Evolutionary conservation across 2,329 filamentous ascomycete species (phyloP), one percentile per base, ranked within the genome.

Genomic region (Leptoxyphium fumago): DNA sequence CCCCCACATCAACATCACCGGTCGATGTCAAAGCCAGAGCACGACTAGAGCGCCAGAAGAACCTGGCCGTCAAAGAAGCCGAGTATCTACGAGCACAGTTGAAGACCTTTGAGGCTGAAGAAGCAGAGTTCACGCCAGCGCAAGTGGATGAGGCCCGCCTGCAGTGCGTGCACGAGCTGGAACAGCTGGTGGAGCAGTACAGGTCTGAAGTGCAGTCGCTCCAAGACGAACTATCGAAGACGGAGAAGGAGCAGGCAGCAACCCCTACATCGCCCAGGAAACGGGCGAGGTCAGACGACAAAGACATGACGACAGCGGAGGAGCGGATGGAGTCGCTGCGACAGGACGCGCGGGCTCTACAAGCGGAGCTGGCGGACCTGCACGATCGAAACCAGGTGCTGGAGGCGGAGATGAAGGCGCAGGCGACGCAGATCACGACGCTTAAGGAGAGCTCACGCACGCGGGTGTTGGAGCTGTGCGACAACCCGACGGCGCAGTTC

Each of bases 81-180:
- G 88, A 95, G 52, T 94, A 94, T 59, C 73, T 98, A 6, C 83
- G 91, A 17, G 89, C 86, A 0, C 91, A 98, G 62, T 73, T 96
- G 44, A 88, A 88, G 64, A 82, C 84, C 0, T 67, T 93, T 47
- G 85, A 96, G 55, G 75, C 78, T 1, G 91, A 98, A 62, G 88
- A 96, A 55, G 77, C 78, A 43, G 88, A 88, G 0, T 83, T 95
- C 66, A 79, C 89, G 44, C 78, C 84, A 0, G 84, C 86, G 29
- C 78, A 76, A 38, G 81, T 83, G 43, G 85, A 98, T 55, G 75
- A 82, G 51, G 73, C 78, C 15, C 89, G 87, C 50, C 68, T 73
- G 0, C 72, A 80, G 48, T 81, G 86, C 17, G 80, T 94, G 14
- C 74, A 81, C 42, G 79, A 91, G 48, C 76, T 98, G 0, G 87